Percentiles rank a stretch among this genome's conserved stretches.
phyloP scores from a whole-genome alignment of 2,329 filamentous ascomycete genomes.

The Penicillium crustosum region DNA sequence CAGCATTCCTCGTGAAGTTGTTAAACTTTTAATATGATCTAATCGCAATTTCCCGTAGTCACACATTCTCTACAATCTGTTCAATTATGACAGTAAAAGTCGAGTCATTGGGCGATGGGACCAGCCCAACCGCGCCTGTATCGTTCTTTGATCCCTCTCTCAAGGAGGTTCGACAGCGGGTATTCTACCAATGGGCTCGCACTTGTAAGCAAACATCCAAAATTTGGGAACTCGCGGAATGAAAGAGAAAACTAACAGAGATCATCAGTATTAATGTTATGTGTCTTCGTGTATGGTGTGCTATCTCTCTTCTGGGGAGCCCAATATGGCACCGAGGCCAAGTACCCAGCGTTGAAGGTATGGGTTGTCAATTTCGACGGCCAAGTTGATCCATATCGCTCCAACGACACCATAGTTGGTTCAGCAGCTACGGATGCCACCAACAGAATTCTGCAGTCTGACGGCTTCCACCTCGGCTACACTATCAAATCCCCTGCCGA shows the following conservation, averaged over 20 bases:
- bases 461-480: conserved; percentile 51
- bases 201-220: conserved; percentile 19
- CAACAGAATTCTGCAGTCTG: conserved; percentile 43
- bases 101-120: background rate
- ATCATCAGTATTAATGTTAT: conserved; percentile 45
- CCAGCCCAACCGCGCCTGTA: conserved; percentile 19
- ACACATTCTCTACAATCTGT: background rate
- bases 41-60: background rate
- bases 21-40: background rate
- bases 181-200: conserved; percentile 27
- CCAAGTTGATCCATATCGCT: conserved; percentile 52
- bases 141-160: conserved; percentile 32
- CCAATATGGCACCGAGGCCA: conserved; percentile 53
- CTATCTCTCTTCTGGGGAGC: conserved; percentile 64
- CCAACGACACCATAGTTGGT: conserved; percentile 56
- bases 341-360: conserved; percentile 51
- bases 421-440: conserved; percentile 52
- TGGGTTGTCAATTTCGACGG: conserved; percentile 66
- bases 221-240: background rate
- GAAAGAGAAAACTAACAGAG: conserved; percentile 3
- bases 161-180: conserved; percentile 20
- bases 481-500: conserved; percentile 48
- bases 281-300: conserved; percentile 56
- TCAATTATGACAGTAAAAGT: background rate
- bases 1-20: background rate